Evolutionary conservation across 371 early-diverging fungal genomes (phyloP), one percentile per base, ranked within the genome.

Genomic region (Thermomucor indicae-seudaticae): DNA sequence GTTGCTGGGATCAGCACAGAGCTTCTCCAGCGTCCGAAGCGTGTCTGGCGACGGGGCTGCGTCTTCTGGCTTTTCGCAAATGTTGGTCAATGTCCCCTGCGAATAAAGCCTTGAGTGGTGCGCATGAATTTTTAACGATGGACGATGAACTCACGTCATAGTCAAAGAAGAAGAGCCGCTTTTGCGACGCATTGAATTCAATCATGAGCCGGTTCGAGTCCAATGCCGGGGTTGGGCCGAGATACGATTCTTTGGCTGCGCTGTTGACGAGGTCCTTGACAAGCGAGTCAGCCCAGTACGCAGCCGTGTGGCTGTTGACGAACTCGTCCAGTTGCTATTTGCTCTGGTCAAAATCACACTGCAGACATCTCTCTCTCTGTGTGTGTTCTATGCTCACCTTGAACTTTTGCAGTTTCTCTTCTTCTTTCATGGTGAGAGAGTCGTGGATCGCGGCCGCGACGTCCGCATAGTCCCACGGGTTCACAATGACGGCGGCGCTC

Each of bases 381-480:
- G 14, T 10, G 14, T 10, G 14, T 10, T 10, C 10, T 92, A 79
- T 5, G 89, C 88, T 12, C 85, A 71, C 6, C 95, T 81, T n/a
- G 95, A 80, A 53, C 90, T 94, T 51, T 88, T 91, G 4, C 84
- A 92, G 71, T 91, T 91, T 96, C 94, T 58, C 90, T 39, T 92
- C 90, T 30, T 72, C 53, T 7, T 77, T 52, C 79, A 96, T 85
- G 28, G 53, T 59, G 14, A 99, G 78, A 5, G 92, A 93, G 25
- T 87, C 86, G 49, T 91, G 65, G 48, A 98, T 85, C 2, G 94
- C 89, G 35, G 78, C 66, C 4, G 97, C 91, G 7, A 97, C 93
- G 12, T 93, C 93, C 20, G 60, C 65, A 53, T 85, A 90, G 66
- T 96, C 93, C 92, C 93, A 97, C 8, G 98, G 96, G 61, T 99